Percentiles rank a stretch among this genome's conserved stretches.
Evolutionary conservation across 78 protist species (phyloP).

Genomic region (Neovahlkampfia damariscottae): DNA sequence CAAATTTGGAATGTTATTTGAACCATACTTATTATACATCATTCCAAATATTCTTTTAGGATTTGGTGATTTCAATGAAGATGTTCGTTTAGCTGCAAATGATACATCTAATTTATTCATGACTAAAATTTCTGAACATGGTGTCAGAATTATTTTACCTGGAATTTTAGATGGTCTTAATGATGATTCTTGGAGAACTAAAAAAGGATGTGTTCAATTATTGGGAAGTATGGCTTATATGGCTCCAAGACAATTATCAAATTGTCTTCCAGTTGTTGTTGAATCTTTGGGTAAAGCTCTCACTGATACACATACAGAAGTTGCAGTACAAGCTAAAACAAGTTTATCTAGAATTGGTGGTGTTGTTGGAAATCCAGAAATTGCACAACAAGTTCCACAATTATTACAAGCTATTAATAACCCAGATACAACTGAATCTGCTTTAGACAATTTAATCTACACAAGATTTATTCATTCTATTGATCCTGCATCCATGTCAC

Average conservation of each 20-base stretch:
- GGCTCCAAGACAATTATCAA: slow-evolving; percentile 77
- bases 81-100: slow-evolving; percentile 53
- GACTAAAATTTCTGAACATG: slow-evolving; percentile 34
- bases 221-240: slow-evolving; percentile 87
- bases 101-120: slow-evolving; percentile 59
- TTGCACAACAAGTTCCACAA: slow-evolving; percentile 48
- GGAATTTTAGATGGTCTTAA: slow-evolving; percentile 83
- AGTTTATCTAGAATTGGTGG: slow-evolving; percentile 77
- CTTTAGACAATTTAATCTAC: slow-evolving; percentile 57
- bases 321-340: slow-evolving; percentile 56
- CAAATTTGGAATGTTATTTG: slow-evolving; percentile 31
- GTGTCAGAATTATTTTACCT: slow-evolving; percentile 29
- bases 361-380: slow-evolving; percentile 87
- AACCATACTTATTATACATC: slow-evolving; percentile 74
- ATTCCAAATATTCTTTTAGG: slow-evolving; percentile 60
- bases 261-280: slow-evolving; percentile 76
- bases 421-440: slow-evolving; percentile 48
- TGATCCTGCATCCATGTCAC: slow-evolving; percentile 90
- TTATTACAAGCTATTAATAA: slow-evolving; percentile 64
- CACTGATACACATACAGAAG: slow-evolving; percentile 70
- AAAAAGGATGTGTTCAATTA: slow-evolving; percentile 19
- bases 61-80: slow-evolving; percentile 55
- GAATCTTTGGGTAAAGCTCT: slow-evolving; percentile 60
- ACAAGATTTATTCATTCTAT: slow-evolving; percentile 74
- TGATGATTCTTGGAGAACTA: slow-evolving; percentile 75